These are phyloP conservation scores for Coleophoma eucalyptorum DNA, from an alignment of 2,329 filamentous ascomycete genomes.

Conservation along the genomic window DNA sequence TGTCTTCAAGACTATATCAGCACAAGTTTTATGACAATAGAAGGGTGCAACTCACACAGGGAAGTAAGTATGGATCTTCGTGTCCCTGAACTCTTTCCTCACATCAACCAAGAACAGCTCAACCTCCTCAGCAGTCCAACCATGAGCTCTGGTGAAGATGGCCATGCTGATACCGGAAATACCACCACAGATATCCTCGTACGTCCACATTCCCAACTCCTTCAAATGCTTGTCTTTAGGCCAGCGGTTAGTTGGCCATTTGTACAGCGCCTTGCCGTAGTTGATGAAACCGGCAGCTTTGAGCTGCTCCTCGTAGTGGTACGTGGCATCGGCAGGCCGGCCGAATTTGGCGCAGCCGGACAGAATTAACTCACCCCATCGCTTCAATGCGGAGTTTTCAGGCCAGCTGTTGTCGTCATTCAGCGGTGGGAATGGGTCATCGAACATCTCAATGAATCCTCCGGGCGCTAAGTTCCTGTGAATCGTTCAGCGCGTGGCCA, in stretches of 20 bases:
- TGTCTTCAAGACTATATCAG: too few species aligned
- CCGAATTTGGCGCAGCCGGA: conserved; percentile 21
- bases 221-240: conserved; percentile 37
- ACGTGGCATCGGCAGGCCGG: conserved; percentile 26
- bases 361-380: conserved; percentile 20
- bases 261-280: conserved; percentile 37
- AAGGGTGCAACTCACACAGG: conserved; percentile 2
- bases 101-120: conserved; percentile 7
- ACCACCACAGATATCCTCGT: conserved; percentile 10
- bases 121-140: conserved; percentile 10
- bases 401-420: conserved; percentile 29
- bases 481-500: conserved; percentile 7
- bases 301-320: conserved; percentile 9
- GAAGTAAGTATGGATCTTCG: conserved; percentile 9
- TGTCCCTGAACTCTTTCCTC: conserved; percentile 8
- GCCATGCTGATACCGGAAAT: conserved; percentile 14
- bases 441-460: conserved; percentile 28
- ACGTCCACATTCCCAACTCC: conserved; percentile 10
- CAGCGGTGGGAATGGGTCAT: conserved; percentile 18
- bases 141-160: conserved; percentile 11
- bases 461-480: conserved; percentile 19
- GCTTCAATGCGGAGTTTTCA: conserved; percentile 3
- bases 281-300: conserved; percentile 17
- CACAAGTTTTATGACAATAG: too few species aligned
- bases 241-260: conserved; percentile 48